phyloP scores from a whole-genome alignment of 495 filamentous ascomycete genomes.

The Cercophora samala region DNA sequence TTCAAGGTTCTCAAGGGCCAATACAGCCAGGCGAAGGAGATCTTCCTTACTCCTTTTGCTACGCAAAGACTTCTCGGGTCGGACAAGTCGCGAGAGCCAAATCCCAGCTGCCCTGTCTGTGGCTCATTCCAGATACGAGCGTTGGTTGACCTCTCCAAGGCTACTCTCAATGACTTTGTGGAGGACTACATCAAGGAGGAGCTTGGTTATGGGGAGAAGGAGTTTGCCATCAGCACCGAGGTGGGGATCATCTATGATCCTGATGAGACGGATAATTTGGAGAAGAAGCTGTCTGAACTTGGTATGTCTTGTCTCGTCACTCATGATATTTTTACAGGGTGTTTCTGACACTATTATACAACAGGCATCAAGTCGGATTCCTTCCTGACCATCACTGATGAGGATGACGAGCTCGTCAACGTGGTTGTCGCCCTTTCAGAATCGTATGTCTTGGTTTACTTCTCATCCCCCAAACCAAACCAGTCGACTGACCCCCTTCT shows the following conservation, averaged over 20 bases:
- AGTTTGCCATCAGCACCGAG: constrained; percentile 72
- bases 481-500: constrained; percentile 9
- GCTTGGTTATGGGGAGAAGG: constrained; percentile 75
- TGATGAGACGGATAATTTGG: constrained; percentile 81
- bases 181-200: constrained; percentile 63
- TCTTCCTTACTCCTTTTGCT: constrained; percentile 82
- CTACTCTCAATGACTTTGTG: constrained; percentile 79
- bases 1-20: constrained; percentile 85
- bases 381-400: constrained; percentile 82
- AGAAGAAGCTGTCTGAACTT: constrained; percentile 73
- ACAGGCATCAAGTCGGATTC: constrained; percentile 59
- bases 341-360: constrained; percentile 25
- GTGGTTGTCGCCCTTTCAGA: constrained; percentile 65
- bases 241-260: constrained; percentile 78
- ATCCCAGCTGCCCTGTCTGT: constrained; percentile 78
- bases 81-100: constrained; percentile 69
- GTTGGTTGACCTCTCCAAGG: constrained; percentile 64
- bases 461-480: not conserved
- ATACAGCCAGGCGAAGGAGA: constrained; percentile 57
- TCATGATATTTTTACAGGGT: constrained; percentile 1
- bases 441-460: constrained; percentile 38
- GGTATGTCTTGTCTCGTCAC: constrained; percentile 44
- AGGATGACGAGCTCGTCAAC: constrained; percentile 80
- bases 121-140: constrained; percentile 65
- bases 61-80: constrained; percentile 69